These are phyloP conservation scores for Urochloa ruziziensis DNA, from an alignment of 176 grass and related monocot species.

Conservation along the genomic window DNA sequence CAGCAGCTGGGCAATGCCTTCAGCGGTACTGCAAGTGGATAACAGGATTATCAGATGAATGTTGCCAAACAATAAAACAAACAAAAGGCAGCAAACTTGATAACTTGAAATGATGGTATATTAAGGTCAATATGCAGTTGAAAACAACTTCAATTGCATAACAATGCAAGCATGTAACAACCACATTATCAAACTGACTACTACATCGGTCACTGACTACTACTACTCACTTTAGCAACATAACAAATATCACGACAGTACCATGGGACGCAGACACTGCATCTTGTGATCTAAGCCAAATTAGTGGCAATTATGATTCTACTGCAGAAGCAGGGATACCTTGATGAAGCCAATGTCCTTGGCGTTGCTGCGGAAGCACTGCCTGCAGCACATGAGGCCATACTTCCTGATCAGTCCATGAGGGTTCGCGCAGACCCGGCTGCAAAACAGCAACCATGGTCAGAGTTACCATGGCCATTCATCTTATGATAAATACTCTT, in stretches of 20 bases:
- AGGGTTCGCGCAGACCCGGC: conserved; percentile 79
- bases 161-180: neutral
- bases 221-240: neutral
- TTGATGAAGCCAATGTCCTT: conserved; percentile 99
- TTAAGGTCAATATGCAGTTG: neutral
- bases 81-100: neutral
- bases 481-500: neutral
- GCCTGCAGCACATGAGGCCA: conserved; percentile 93
- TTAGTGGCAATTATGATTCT: neutral
- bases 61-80: neutral
- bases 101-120: accelerated
- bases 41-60: neutral
- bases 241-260: neutral
- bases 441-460: conserved; percentile 19
- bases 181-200: neutral
- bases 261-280: neutral
- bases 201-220: too few species aligned
- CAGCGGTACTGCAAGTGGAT: conserved; percentile 47
- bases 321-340: conserved; percentile 26
- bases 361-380: conserved; percentile 94
- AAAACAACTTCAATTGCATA: neutral
- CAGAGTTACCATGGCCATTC: neutral
- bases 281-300: neutral
- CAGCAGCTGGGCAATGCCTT: neutral
- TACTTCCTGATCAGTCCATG: conserved; percentile 95